Conservation (phyloP, 2,329 filamentous ascomycete species). For the Blastomyces emzantsi region DNA sequence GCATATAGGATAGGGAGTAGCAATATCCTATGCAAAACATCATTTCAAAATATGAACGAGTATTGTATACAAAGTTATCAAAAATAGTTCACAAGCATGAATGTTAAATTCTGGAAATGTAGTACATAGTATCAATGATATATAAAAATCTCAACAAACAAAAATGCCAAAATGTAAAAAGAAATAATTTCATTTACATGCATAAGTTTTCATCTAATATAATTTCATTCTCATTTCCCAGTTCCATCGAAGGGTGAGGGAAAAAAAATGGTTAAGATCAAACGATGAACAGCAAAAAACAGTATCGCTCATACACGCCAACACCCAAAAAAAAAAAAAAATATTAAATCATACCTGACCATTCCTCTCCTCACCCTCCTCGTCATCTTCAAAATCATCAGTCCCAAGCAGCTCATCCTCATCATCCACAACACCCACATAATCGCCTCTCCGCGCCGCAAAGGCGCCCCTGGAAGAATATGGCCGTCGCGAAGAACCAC, state of each 20-base stretch:
- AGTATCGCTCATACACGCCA: background rate
- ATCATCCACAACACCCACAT: constrained; percentile 80
- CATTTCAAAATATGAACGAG: background rate
- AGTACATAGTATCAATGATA: background rate
- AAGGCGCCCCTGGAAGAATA: constrained; percentile 90
- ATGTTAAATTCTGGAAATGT: background rate
- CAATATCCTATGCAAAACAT: background rate
- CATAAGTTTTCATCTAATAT: background rate
- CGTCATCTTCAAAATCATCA: constrained; percentile 89
- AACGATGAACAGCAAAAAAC: background rate
- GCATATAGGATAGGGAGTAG: background rate
- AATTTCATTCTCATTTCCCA: background rate
- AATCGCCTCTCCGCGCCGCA: constrained; percentile 76
- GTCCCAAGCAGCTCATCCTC: constrained; percentile 81
- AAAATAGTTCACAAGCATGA: background rate
- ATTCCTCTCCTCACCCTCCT: constrained; percentile 51
- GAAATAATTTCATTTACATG: background rate
- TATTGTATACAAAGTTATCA: background rate
- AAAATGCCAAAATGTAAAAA: background rate
- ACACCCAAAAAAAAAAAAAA: background rate
- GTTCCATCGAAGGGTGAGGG: background rate
- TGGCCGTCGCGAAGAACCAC: constrained; percentile 47
- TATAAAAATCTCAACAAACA: background rate
- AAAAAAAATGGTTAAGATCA: background rate
- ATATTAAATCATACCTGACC: constrained; percentile 2